Percentiles rank a stretch among this genome's conserved stretches.
Conservation (phyloP, 75 land plant genomes). For the Ceratopteris richardii region DNA sequence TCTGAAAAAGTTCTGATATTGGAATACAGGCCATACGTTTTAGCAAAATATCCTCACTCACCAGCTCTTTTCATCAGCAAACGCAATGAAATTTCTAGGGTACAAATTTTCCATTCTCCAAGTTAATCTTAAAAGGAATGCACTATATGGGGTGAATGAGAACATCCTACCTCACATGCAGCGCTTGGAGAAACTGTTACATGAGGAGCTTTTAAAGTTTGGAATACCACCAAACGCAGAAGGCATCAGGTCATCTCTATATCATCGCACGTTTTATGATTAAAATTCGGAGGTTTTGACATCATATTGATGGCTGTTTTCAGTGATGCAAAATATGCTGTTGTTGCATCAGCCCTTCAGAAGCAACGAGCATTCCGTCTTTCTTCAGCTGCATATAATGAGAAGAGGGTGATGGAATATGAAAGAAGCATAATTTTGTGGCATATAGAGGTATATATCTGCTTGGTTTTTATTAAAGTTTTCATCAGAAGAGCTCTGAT, state of each 20-base stretch:
- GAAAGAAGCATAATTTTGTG: constrained; percentile 29
- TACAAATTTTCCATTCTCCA: neutral
- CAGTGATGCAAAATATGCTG: constrained; percentile 28
- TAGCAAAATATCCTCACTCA: constrained; percentile 29
- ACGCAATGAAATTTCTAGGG: constrained; percentile 13
- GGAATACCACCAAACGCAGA: constrained; percentile 23
- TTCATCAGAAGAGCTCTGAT: neutral
- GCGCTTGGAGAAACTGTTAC: constrained; percentile 22
- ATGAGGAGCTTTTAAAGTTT: constrained; percentile 26
- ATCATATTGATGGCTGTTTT: neutral
- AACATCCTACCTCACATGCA: neutral
- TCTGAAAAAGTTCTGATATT: too few species aligned
- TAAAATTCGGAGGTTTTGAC: too few species aligned
- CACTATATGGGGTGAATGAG: too few species aligned
- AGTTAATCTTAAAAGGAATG: too few species aligned
- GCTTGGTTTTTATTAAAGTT: neutral
- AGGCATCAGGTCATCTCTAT: constrained; percentile 23
- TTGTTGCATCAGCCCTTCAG: constrained; percentile 18
- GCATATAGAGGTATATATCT: constrained; percentile 25
- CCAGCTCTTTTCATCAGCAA: constrained; percentile 9
- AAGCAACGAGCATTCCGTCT: constrained; percentile 19
- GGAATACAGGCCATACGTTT: constrained; percentile 27
- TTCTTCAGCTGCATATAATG: constrained; percentile 14
- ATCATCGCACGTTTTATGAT: neutral
- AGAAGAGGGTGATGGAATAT: constrained; percentile 21